Evolutionary conservation across 139 green algal species (phyloP).

Genomic region (Spirogloea muscicola): DNA sequence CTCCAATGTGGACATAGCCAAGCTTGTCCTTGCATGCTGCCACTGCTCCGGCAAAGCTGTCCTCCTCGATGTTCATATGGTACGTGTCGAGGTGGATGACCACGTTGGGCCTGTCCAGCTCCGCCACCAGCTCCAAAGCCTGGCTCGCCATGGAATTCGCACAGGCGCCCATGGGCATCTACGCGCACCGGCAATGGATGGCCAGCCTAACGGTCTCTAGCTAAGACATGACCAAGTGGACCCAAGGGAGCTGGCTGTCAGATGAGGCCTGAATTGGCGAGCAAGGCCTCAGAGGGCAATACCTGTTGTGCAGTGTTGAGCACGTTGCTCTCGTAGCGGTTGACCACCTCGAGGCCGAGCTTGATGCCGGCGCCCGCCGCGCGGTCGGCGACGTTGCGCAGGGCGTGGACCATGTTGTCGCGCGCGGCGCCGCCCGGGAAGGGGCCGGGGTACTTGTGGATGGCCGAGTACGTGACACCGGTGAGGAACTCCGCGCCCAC

Average conservation of each 20-base stretch:
- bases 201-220: background rate
- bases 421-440: background rate
- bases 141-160: background rate
- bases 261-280: background rate
- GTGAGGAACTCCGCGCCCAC: constrained; percentile 17
- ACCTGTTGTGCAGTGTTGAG: constrained; percentile 32
- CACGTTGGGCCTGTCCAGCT: constrained; percentile 23
- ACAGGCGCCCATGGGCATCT: background rate
- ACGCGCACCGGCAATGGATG: background rate
- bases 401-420: constrained; percentile 13
- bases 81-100: constrained; percentile 46
- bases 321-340: constrained; percentile 49
- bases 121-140: constrained; percentile 25
- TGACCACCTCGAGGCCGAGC: constrained; percentile 44
- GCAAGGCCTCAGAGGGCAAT: background rate
- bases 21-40: constrained; percentile 18
- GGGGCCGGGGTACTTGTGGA: constrained; percentile 36
- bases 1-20: constrained; percentile 48
- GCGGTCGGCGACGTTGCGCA: constrained; percentile 9
- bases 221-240: too few relatives aligned
- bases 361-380: constrained; percentile 18
- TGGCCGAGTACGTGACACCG: constrained; percentile 27
- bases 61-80: constrained; percentile 52
- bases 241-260: background rate
- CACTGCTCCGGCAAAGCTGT: constrained; percentile 24